Evolutionary conservation across 768 basidiomycete species (phyloP).

Genomic region (Lactifluus hygrophoroides): DNA sequence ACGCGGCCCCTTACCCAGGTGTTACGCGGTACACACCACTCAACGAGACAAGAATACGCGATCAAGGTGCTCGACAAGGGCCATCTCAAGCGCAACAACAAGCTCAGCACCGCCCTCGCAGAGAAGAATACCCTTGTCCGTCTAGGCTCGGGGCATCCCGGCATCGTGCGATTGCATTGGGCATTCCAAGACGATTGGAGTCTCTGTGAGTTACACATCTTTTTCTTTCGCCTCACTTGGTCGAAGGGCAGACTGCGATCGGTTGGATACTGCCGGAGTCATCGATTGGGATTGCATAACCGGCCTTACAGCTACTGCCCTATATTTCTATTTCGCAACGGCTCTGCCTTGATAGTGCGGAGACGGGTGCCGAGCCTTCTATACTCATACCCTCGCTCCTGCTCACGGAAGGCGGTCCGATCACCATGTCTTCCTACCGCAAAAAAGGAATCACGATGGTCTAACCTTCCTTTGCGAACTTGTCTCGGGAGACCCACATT

Average conservation of each 20-base stretch:
- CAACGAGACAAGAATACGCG: constrained; percentile 59
- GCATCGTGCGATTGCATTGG: constrained; percentile 72
- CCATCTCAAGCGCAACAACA: constrained; percentile 71
- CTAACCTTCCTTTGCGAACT: neutral
- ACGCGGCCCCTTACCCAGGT: constrained; percentile 37
- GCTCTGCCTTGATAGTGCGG: neutral
- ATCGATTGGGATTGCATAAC: neutral
- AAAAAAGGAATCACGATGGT: neutral
- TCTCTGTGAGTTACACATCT: constrained; percentile 51
- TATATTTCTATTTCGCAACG: neutral
- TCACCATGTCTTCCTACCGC: neutral
- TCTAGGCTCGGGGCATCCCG: constrained; percentile 62
- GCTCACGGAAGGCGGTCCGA: neutral
- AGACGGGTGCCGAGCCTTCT: neutral
- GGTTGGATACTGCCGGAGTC: neutral
- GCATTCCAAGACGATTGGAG: constrained; percentile 82
- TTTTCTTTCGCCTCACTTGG: neutral
- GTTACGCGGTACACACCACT: constrained; percentile 42
- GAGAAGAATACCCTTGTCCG: constrained; percentile 73
- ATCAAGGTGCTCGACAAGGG: constrained; percentile 80
- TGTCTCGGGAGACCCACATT: neutral
- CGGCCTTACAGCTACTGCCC: neutral
- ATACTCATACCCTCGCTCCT: neutral
- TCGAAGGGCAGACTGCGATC: neutral
- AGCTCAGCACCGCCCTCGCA: constrained; percentile 64